Base-by-base conservation (phyloP, 164 flowering plant genomes). In the Magnolia officinalis region DNA sequence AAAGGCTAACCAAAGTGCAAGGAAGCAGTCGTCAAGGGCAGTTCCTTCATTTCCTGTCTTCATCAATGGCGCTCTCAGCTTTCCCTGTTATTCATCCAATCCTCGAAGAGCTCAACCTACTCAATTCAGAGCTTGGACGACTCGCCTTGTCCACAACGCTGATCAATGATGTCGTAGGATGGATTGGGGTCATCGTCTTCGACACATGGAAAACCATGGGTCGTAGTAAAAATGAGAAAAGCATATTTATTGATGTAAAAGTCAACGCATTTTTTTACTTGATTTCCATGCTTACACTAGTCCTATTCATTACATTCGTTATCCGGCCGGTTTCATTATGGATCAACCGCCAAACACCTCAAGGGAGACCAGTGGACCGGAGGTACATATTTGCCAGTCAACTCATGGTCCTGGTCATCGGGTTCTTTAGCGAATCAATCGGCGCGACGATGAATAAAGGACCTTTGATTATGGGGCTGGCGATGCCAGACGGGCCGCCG, bases 401-500 rank as follows among this genome's bases (percentile, higher is more conserved):
- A 61, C 1, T 84, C 2, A 81, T 78, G 13, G 89, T 84, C 0
- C 0, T 83, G 79, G 67, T 79, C 6, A 50, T 78, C 11, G 87
- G 83, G 0, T 87, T 87, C 37, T 0, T 84, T 0, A 80, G 87
- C 0, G 91, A 89, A 75, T 26, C 83, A 61, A 70, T 84, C 2
- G 97, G 93, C 0, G 51, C 83, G 4, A 86, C 86, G 7, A 77
- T 87, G 10, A 81, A 50, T 0, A 84, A 84, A 24, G 92, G 89
- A 0, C 82, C 95, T 2, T n/a, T 88, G 21, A 82, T 88, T 86
- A 64, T 89, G 6, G 97, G 95, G 2, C 50, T 92, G n/a, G 85
- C 81, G 0, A 78, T 89, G 0, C 94, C 97, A 0, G 89, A 86
- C 31, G 97, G 97, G 1, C 94, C 94, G 0, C 93, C 93, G 0